Conservation (phyloP, 495 filamentous ascomycete species). For the Xylaria castorea region DNA sequence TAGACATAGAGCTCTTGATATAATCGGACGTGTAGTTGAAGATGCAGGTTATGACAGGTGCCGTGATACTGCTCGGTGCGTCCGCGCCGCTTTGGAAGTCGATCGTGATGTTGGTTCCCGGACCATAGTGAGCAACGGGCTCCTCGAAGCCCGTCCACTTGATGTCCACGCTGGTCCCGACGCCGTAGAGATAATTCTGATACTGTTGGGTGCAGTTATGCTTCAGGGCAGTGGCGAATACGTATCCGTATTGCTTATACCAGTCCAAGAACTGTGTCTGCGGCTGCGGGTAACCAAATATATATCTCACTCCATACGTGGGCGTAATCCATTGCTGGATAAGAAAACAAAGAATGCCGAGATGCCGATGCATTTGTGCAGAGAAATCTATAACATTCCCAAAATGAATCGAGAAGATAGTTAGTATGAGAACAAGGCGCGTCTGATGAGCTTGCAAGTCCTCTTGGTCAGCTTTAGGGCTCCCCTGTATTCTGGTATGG, state of each 20-base stretch:
- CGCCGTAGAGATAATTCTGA: conserved; percentile 27
- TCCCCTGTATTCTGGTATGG: neutral
- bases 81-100: conserved; percentile 8
- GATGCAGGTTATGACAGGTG: conserved; percentile 34
- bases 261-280: conserved; percentile 23
- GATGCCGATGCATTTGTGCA: neutral
- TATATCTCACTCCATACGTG: neutral
- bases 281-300: neutral
- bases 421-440: neutral
- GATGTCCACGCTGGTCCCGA: neutral
- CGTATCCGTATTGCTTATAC: conserved; percentile 28
- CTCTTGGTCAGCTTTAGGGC: neutral
- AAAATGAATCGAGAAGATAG: neutral
- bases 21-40: conserved; percentile 30
- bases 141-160: neutral
- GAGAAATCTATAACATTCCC: neutral
- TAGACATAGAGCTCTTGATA: conserved; percentile 31
- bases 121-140: neutral
- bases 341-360: neutral
- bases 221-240: conserved; percentile 21
- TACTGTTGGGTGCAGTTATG: conserved; percentile 22
- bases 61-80: conserved; percentile 15
- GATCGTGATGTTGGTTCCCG: conserved; percentile 6
- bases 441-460: neutral
- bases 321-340: conserved; percentile 7